Evolutionary conservation across 768 basidiomycete genomes (phyloP).

Genomic region (Amanita rimosa): DNA sequence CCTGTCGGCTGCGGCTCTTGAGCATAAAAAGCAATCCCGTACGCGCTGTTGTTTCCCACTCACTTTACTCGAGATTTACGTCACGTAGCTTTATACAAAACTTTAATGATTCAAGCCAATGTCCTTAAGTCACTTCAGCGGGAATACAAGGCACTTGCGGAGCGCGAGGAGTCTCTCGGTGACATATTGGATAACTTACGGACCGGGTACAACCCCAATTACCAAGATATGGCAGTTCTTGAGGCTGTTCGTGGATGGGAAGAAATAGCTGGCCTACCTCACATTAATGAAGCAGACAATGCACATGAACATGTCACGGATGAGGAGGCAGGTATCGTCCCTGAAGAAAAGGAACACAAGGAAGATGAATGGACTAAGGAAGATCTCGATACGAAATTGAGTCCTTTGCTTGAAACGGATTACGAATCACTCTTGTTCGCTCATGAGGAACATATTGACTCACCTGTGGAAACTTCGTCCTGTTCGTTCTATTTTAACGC

Average conservation of each 20-base stretch:
- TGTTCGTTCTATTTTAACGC: conserved; percentile 32
- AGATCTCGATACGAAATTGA: conserved; percentile 47
- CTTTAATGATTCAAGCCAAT: conserved; percentile 59
- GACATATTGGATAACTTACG: conserved; percentile 77
- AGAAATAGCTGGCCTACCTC: conserved; percentile 54
- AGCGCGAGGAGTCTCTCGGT: conserved; percentile 67
- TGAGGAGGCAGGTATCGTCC: conserved; percentile 19
- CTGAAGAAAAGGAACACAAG: conserved; percentile 31
- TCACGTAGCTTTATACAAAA: conserved; percentile 61
- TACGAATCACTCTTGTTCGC: conserved; percentile 65
- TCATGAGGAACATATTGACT: conserved; percentile 59
- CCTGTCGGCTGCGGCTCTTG: conserved; percentile 67
- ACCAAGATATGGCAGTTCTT: conserved; percentile 98
- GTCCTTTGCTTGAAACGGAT: conserved; percentile 48
- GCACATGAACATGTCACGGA: conserved; percentile 17
- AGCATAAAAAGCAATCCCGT: conserved; percentile 84
- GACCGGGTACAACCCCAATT: conserved; percentile 92
- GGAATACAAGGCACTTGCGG: conserved; percentile 60
- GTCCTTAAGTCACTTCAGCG: conserved; percentile 70
- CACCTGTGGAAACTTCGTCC: conserved; percentile 34
- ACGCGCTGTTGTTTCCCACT: conserved; percentile 16
- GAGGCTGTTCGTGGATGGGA: conserved; percentile 96
- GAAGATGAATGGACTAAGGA: conserved; percentile 52
- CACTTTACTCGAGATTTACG: background rate
- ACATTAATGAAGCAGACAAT: conserved; percentile 59